phyloP scores from a whole-genome alignment of 345 rosid species.

The Kandelia obovata region DNA sequence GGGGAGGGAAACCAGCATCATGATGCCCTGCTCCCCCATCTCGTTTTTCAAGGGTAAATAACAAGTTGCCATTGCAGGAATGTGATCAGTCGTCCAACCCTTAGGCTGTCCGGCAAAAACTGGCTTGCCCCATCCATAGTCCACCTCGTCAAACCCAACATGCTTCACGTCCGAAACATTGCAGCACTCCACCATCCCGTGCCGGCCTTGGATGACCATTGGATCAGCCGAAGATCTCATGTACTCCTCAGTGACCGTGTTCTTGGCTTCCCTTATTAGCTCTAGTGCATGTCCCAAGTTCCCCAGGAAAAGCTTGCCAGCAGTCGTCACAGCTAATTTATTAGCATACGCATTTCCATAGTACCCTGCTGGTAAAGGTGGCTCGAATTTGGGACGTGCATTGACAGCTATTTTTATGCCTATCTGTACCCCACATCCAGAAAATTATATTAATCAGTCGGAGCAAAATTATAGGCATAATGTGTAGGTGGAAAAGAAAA shows the following conservation, averaged over 20 bases:
- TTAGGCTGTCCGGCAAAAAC: not conserved
- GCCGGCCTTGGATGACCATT: not conserved
- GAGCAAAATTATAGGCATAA: too few species aligned
- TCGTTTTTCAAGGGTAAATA: not conserved
- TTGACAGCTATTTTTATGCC: not conserved
- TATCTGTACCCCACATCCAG: not conserved
- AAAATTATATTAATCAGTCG: too few species aligned
- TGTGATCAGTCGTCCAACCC: not conserved
- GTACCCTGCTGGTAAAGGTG: not conserved
- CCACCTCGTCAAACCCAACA: not conserved
- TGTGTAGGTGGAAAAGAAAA: too few species aligned
- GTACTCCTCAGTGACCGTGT: not conserved
- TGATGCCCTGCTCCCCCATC: not conserved
- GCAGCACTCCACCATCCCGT: too few species aligned
- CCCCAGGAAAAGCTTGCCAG: not conserved
- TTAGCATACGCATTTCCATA: not conserved
- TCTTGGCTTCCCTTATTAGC: not conserved
- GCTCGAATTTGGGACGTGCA: not conserved
- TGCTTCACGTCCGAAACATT: not conserved
- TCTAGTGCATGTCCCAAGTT: not conserved
- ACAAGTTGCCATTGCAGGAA: not conserved
- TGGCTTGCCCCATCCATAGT: not conserved
- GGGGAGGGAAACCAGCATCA: not conserved
- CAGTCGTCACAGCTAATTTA: not conserved
- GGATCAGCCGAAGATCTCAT: not conserved